Conservation (phyloP, 306 rosid genomes). For the Potentilla sterilis region DNA sequence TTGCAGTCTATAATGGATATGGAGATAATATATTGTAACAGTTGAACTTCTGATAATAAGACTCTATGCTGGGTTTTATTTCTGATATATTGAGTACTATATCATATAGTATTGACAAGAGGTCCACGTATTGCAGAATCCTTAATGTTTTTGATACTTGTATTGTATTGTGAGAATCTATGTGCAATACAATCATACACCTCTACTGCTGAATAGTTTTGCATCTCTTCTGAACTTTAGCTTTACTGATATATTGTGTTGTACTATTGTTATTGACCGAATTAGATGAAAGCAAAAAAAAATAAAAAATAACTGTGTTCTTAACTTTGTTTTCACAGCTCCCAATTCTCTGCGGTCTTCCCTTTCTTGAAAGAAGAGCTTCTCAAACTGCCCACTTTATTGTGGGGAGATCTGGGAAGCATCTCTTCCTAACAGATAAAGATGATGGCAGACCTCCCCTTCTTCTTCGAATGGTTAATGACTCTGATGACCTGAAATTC, state of each 20-base stretch:
- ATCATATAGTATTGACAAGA: neutral
- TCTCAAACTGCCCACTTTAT: constrained; percentile 87
- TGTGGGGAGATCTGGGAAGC: constrained; percentile 94
- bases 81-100: neutral
- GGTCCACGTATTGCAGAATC: neutral
- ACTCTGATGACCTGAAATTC: constrained; percentile 77
- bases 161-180: neutral
- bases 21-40: neutral
- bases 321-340: constrained; percentile 49
- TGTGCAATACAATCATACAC: neutral
- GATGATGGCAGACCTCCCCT: constrained; percentile 80
- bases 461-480: constrained; percentile 79
- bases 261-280: neutral
- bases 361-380: constrained; percentile 91
- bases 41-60: neutral
- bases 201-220: neutral
- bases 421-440: constrained; percentile 77
- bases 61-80: neutral
- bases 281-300: neutral
- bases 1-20: neutral
- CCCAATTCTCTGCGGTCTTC: constrained; percentile 87
- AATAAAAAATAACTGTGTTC: neutral
- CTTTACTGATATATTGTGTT: neutral
- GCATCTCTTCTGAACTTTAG: neutral
- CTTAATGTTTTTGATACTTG: neutral